These are phyloP conservation scores for Austroboletus novae-zelandiae DNA, from an alignment of 1,284 basidiomycete species.

Conservation along the genomic window DNA sequence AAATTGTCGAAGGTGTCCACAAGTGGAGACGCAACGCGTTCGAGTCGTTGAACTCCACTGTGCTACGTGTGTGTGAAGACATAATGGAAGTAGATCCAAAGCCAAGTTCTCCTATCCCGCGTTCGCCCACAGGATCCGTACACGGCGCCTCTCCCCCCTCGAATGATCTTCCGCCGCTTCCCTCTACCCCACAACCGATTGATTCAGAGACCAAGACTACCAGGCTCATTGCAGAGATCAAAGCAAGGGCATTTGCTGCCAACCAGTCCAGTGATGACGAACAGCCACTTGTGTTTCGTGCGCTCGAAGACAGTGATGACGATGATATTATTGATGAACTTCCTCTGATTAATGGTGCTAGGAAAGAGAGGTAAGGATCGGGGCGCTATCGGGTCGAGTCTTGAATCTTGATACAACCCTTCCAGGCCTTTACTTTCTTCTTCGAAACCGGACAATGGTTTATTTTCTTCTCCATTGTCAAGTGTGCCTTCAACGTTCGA, in stretches of 20 bases:
- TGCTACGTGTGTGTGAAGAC: not conserved
- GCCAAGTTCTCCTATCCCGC: constrained; percentile 5
- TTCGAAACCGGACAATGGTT: not conserved
- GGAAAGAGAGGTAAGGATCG: constrained; percentile 20
- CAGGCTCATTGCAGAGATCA: constrained; percentile 60
- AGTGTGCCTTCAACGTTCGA: constrained; percentile 17
- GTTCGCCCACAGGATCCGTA: not conserved
- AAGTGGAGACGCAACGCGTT: constrained; percentile 40
- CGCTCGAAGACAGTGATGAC: constrained; percentile 51
- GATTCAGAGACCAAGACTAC: constrained; percentile 50
- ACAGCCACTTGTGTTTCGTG: constrained; percentile 38
- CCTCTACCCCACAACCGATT: constrained; percentile 42
- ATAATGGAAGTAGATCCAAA: constrained; percentile 30
- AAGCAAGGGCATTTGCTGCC: constrained; percentile 48
- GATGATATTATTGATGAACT: constrained; percentile 36
- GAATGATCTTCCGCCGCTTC: constrained; percentile 24
- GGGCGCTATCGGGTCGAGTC: not conserved
- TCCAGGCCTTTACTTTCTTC: constrained; percentile 8
- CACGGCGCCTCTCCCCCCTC: not conserved
- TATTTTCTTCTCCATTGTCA: constrained; percentile 27
- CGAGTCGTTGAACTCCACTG: constrained; percentile 9
- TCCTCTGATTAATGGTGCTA: constrained; percentile 12
- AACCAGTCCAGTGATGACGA: constrained; percentile 44
- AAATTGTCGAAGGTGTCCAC: constrained; percentile 40
- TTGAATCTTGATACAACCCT: not conserved